Conservation (phyloP, 169 alveolate species). For the Plasmodium cynomolgi region DNA sequence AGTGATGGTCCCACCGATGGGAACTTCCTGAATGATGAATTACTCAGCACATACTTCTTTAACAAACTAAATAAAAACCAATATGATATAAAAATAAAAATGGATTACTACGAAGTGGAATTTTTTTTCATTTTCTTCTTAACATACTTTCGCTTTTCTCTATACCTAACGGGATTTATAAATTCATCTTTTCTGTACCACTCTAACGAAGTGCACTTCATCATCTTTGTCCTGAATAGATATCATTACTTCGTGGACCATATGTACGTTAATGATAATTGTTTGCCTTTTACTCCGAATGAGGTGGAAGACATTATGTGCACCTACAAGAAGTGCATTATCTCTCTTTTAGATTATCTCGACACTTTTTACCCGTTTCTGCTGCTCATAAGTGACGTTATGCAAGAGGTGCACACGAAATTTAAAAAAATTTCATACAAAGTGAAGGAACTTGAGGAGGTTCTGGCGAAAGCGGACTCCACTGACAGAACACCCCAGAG, state of each 20-base stretch:
- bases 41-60: constrained; percentile 9
- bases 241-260: constrained; percentile 47
- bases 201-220: constrained; percentile 41
- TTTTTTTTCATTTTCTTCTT: constrained; percentile 29
- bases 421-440: neutral
- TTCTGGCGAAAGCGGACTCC: neutral
- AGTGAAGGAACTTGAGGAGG: neutral
- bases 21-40: neutral
- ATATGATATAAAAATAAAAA: constrained; percentile 12
- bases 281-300: constrained; percentile 20
- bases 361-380: constrained; percentile 40
- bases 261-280: neutral
- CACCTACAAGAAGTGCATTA: constrained; percentile 37
- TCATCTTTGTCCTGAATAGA: constrained; percentile 38
- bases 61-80: constrained; percentile 14
- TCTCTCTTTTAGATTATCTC: constrained; percentile 32
- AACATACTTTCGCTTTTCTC: constrained; percentile 25
- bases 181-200: constrained; percentile 48
- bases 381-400: constrained; percentile 3
- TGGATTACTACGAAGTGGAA: constrained; percentile 54
- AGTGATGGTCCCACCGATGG: neutral
- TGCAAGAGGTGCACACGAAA: neutral
- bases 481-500: neutral
- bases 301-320: constrained; percentile 18
- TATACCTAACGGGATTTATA: constrained; percentile 37